Conservation (phyloP, 768 basidiomycete genomes). For the Boletus coccyginus region DNA sequence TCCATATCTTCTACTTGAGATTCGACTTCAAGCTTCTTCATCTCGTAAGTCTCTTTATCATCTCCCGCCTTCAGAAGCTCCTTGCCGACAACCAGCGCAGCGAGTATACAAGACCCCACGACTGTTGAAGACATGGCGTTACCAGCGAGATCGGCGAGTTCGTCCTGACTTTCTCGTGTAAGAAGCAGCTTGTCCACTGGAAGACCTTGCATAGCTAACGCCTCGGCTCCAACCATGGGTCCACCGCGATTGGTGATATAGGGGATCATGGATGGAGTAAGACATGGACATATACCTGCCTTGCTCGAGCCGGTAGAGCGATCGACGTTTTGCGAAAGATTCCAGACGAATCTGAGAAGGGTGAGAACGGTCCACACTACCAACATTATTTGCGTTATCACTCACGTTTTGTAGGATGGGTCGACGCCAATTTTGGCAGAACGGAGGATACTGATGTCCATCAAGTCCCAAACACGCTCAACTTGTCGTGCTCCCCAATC, state of each 20-base stretch:
- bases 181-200: constrained; percentile 89
- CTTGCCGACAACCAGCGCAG: constrained; percentile 68
- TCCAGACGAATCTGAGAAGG: constrained; percentile 77
- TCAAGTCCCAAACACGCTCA: constrained; percentile 91
- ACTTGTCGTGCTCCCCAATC: constrained; percentile 94
- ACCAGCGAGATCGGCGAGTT: constrained; percentile 90
- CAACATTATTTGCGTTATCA: constrained; percentile 5
- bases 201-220: constrained; percentile 90
- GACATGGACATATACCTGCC: constrained; percentile 85
- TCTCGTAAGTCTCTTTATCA: constrained; percentile 67
- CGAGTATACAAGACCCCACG: constrained; percentile 85
- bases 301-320: constrained; percentile 79
- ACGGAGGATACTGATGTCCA: constrained; percentile 88
- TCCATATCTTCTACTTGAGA: constrained; percentile 33
- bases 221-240: constrained; percentile 92
- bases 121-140: constrained; percentile 99
- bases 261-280: constrained; percentile 96
- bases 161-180: constrained; percentile 91
- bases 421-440: constrained; percentile 80
- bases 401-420: constrained; percentile 85
- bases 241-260: constrained; percentile 95
- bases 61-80: constrained; percentile 65
- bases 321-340: constrained; percentile 95
- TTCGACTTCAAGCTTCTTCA: constrained; percentile 44
- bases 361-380: neutral